These are phyloP conservation scores for Paecilomyces variotii DNA, from an alignment of 2,329 filamentous ascomycete species.

Conservation along the genomic window DNA sequence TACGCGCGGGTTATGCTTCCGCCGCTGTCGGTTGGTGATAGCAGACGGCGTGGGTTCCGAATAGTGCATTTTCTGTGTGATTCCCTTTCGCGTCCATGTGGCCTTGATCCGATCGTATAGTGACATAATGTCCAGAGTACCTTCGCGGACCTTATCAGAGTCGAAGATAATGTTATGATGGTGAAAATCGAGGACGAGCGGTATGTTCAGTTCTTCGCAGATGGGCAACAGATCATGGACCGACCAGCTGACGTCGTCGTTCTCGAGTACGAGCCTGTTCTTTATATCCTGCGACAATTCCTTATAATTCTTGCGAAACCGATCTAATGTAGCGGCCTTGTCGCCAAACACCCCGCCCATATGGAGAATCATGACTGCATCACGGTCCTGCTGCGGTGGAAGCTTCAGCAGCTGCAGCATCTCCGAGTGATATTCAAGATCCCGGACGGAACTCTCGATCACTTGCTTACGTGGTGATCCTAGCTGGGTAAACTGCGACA, in stretches of 20 bases:
- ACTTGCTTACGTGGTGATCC: slow-evolving; percentile 74
- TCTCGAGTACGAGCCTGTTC: slow-evolving; percentile 77
- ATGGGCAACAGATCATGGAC: slow-evolving; percentile 84
- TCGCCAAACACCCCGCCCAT: slow-evolving; percentile 89
- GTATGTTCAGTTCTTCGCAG: slow-evolving; percentile 91
- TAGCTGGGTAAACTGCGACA: slow-evolving; percentile 69
- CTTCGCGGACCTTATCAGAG: slow-evolving; percentile 62
- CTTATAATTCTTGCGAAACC: slow-evolving; percentile 70
- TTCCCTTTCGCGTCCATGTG: slow-evolving; percentile 77
- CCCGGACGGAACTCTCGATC: slow-evolving; percentile 66
- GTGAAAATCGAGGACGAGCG: slow-evolving; percentile 84
- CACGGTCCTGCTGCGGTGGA: slow-evolving; percentile 67
- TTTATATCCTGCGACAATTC: slow-evolving; percentile 63
- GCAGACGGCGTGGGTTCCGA: slow-evolving; percentile 72
- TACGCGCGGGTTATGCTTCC: slow-evolving; percentile 80
- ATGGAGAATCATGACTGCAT: slow-evolving; percentile 91
- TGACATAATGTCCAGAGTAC: slow-evolving; percentile 69
- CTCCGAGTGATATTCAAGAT: slow-evolving; percentile 83
- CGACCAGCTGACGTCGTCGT: slow-evolving; percentile 89
- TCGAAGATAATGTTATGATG: slow-evolving; percentile 95
- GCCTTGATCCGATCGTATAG: slow-evolving; percentile 69
- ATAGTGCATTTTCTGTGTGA: slow-evolving; percentile 95
- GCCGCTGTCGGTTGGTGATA: slow-evolving; percentile 65
- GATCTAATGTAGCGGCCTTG: slow-evolving; percentile 66
- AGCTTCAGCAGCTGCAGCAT: slow-evolving; percentile 69